Conservation (phyloP, 768 basidiomycete species). For the Tubosaeta sp. region DNA sequence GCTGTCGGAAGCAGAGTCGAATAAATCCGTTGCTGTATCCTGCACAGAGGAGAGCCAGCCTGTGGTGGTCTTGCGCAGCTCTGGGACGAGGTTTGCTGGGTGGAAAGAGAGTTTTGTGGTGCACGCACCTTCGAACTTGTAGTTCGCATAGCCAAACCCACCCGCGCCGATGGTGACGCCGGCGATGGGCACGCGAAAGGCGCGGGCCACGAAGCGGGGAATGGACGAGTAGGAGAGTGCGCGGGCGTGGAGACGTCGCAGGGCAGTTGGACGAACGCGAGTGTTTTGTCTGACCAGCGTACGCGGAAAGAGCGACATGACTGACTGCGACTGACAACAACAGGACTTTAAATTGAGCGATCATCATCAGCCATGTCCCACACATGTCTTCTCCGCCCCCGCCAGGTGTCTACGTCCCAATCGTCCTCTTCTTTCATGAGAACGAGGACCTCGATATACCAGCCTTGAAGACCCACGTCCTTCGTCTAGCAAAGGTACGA, state of each 20-base stretch:
- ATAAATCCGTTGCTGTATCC: constrained; percentile 55
- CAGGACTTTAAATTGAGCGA: neutral
- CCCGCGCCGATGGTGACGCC: constrained; percentile 89
- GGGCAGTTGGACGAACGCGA: neutral
- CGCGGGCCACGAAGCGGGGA: constrained; percentile 82
- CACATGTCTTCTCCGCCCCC: neutral
- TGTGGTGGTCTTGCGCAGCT: constrained; percentile 64
- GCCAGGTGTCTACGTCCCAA: neutral
- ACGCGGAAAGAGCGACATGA: constrained; percentile 1
- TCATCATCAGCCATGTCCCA: neutral
- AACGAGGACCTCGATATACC: neutral
- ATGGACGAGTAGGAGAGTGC: constrained; percentile 84
- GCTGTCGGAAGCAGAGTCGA: constrained; percentile 69
- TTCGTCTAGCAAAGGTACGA: neutral
- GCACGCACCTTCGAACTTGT: constrained; percentile 86
- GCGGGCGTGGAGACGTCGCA: constrained; percentile 65
- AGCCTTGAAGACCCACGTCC: neutral
- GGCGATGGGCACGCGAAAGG: constrained; percentile 84
- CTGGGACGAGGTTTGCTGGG: constrained; percentile 34
- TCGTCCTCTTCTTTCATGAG: neutral
- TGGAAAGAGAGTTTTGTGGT: neutral
- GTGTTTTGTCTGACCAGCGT: neutral
- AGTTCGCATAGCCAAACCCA: constrained; percentile 90
- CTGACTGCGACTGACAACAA: constrained; percentile 5
- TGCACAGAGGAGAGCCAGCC: constrained; percentile 64